These are phyloP conservation scores for Tillandsia fasciculata DNA, from an alignment of 176 grass and related monocot genomes.

Conservation along the genomic window DNA sequence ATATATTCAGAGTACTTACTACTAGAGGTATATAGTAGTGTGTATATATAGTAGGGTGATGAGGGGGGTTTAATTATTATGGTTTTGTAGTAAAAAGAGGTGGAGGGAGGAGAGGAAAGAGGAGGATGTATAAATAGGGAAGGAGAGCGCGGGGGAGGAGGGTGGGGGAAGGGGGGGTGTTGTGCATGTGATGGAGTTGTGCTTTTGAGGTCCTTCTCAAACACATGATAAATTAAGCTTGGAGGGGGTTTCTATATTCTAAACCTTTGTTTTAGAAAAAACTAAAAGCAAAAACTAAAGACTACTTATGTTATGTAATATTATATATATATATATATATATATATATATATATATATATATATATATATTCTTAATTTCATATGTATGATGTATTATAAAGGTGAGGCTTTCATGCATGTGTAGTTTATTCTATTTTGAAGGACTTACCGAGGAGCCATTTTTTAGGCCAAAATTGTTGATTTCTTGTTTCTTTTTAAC, in stretches of 20 bases:
- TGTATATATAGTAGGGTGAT: neutral
- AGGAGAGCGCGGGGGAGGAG: too few relatives aligned
- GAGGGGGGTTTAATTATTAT: neutral
- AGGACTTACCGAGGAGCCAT: too few relatives aligned
- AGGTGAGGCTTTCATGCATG: too few relatives aligned
- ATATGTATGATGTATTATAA: neutral
- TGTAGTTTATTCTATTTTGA: too few relatives aligned
- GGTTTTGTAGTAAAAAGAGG: conserved; percentile 15
- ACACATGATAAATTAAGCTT: conserved; percentile 2
- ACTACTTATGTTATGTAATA: neutral
- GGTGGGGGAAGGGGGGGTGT: neutral
- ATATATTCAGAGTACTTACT: neutral
- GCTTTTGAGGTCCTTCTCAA: neutral
- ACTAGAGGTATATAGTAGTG: neutral
- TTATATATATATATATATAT: neutral
- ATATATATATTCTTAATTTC: neutral
- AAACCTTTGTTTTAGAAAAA: neutral
- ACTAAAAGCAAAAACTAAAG: neutral
- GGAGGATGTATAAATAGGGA: conserved; percentile 43
- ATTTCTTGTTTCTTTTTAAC: too few relatives aligned
- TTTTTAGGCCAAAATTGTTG: too few relatives aligned
- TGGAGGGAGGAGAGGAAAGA: conserved; percentile 19
- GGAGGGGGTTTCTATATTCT: neutral
- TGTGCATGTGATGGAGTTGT: conserved; percentile 16
- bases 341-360: neutral